phyloP scores from a whole-genome alignment of 306 rosid species.

The Castanea crenata region DNA sequence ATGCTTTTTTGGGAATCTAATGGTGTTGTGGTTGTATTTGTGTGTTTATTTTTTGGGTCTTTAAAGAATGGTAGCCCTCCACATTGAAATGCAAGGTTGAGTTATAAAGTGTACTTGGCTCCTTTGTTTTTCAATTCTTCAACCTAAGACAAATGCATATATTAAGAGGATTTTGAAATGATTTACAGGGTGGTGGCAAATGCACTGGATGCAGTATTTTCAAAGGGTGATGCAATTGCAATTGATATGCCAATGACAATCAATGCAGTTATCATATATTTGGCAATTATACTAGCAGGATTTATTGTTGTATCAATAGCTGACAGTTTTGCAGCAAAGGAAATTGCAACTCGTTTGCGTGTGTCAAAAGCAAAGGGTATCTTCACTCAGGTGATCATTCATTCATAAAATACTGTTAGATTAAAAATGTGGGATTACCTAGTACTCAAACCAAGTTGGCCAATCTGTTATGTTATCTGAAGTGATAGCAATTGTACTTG shows the following conservation, averaged over 20 bases:
- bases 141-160: no score
- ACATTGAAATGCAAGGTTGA: background rate
- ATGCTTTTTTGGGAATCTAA: background rate
- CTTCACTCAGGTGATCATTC: conserved; percentile 70
- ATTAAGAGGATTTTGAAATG: background rate
- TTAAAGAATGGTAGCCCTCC: background rate
- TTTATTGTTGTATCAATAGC: conserved; percentile 85
- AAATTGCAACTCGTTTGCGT: conserved; percentile 74
- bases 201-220: conserved; percentile 59
- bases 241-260: conserved; percentile 93
- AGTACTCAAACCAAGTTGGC: background rate
- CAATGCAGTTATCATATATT: conserved; percentile 72
- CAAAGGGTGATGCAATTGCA: conserved; percentile 89
- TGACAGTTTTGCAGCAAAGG: conserved; percentile 80
- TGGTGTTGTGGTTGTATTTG: background rate
- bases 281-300: conserved; percentile 81
- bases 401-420: background rate
- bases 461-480: background rate
- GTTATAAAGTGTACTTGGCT: background rate
- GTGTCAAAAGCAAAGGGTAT: conserved; percentile 75
- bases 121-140: background rate
- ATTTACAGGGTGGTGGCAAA: conserved; percentile 72
- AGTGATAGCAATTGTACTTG: background rate
- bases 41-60: background rate
- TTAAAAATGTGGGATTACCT: background rate